Conservation (phyloP, 2,329 filamentous ascomycete genomes). For the Sporothrix schenckii region DNA sequence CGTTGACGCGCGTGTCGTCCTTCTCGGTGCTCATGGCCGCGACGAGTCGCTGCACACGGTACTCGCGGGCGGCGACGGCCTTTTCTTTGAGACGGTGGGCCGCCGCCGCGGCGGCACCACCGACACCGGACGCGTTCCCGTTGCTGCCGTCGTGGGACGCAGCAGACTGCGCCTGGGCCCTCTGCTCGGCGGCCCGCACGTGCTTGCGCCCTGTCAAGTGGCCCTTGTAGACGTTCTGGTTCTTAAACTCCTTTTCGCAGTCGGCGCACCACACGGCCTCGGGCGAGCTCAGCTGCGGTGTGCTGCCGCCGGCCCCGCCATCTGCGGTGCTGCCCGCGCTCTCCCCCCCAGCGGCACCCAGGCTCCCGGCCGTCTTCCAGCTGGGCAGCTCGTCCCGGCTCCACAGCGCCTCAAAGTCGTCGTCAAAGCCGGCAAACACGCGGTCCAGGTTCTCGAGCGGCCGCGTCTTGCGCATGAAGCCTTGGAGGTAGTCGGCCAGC, state of each 20-base stretch:
- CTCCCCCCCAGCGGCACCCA: no score
- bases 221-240: slow-evolving; percentile 89
- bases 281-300: slow-evolving; percentile 42
- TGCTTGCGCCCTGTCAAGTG: slow-evolving; percentile 93
- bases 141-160: slow-evolving; percentile 38
- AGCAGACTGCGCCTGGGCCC: slow-evolving; percentile 50
- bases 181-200: slow-evolving; percentile 74
- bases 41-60: slow-evolving; percentile 76
- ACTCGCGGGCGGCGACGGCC: slow-evolving; percentile 86
- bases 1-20: slow-evolving; percentile 86
- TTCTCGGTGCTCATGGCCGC: slow-evolving; percentile 84
- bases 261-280: slow-evolving; percentile 86
- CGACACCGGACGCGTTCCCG: slow-evolving; percentile 33
- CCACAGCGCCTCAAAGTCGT: slow-evolving; percentile 85
- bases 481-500: slow-evolving; percentile 80
- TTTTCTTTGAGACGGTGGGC: slow-evolving; percentile 72
- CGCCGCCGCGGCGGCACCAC: slow-evolving; percentile 34
- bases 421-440: slow-evolving; percentile 73
- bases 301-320: neutral
- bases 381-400: slow-evolving; percentile 74
- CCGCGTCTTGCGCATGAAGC: slow-evolving; percentile 80
- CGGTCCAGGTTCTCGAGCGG: slow-evolving; percentile 85
- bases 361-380: slow-evolving; percentile 57
- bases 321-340: neutral
- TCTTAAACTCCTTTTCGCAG: slow-evolving; percentile 94